phyloP scores from a whole-genome alignment of 2,329 filamentous ascomycete species.

The Beauveria brongniartii region DNA sequence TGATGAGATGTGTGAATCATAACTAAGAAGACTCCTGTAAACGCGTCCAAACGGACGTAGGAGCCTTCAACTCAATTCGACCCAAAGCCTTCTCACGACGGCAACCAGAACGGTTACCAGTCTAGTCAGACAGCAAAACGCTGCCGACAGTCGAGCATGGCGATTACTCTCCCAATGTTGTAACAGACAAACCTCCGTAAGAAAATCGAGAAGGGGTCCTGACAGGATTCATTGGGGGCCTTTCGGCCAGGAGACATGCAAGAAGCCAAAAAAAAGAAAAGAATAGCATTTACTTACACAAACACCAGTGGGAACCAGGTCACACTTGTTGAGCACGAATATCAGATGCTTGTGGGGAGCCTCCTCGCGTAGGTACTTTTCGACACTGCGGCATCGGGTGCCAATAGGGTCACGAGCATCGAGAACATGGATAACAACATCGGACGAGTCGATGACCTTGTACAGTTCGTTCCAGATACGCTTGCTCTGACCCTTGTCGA shows the following conservation, averaged over 20 bases:
- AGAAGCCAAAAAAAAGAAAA: conserved; percentile 10
- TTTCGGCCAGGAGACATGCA: conserved; percentile 21
- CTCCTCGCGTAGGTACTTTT: conserved; percentile 90
- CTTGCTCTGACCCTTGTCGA: conserved; percentile 90
- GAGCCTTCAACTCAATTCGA: conserved; percentile 94
- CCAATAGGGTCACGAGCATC: conserved; percentile 86
- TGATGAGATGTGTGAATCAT: conserved; percentile 68
- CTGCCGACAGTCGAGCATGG: conserved; percentile 33
- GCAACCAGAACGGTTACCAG: conserved; percentile 79
- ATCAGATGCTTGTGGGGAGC: conserved; percentile 89
- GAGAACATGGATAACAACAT: conserved; percentile 91
- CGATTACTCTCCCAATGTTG: conserved; percentile 91
- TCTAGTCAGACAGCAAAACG: conserved; percentile 47
- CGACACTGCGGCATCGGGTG: conserved; percentile 67
- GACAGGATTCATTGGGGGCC: conserved; percentile 62
- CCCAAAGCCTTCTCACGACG: conserved; percentile 72
- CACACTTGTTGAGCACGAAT: conserved; percentile 42
- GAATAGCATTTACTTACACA: conserved; percentile 64
- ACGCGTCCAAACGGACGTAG: conserved; percentile 50
- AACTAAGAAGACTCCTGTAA: conserved; percentile 85
- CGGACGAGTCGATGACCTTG: conserved; percentile 91
- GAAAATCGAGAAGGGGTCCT: conserved; percentile 68
- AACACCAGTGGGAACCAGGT: conserved; percentile 84
- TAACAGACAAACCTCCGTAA: conserved; percentile 92
- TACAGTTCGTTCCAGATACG: conserved; percentile 95